Conservation (phyloP, 352 stramenopile species). For the Hyaloperonospora brassicae region DNA sequence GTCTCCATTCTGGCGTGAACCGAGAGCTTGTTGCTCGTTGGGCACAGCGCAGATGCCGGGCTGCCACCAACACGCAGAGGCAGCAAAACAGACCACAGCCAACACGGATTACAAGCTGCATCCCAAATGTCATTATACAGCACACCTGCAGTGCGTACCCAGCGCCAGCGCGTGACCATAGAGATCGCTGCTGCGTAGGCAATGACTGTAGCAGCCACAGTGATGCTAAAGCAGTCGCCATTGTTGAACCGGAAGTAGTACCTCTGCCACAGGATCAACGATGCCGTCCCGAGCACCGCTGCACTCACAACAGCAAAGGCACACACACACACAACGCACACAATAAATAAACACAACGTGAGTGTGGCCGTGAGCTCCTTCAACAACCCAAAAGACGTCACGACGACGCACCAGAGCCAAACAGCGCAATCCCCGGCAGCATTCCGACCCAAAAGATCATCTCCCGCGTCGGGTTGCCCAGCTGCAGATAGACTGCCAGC, state of each 20-base stretch:
- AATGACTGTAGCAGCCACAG: constrained; percentile 55
- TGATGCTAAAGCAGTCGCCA: constrained; percentile 65
- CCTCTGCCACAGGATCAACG: constrained; percentile 51
- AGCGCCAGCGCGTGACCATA: constrained; percentile 72
- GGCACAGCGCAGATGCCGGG: constrained; percentile 66
- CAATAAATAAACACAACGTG: constrained; percentile 1
- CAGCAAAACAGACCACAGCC: constrained; percentile 1
- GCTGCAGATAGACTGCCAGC: constrained; percentile 52
- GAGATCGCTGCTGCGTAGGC: constrained; percentile 58
- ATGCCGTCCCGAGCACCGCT: constrained; percentile 39
- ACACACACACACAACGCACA: neutral
- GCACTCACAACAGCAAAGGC: neutral
- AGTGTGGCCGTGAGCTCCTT: neutral
- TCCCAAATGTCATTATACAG: neutral
- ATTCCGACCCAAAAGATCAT: constrained; percentile 52
- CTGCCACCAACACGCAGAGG: constrained; percentile 20
- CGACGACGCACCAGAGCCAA: constrained; percentile 27
- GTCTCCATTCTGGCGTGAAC: constrained; percentile 17
- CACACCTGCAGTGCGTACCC: constrained; percentile 24
- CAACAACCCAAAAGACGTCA: too few relatives aligned
- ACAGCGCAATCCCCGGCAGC: constrained; percentile 44
- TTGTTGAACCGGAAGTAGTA: constrained; percentile 53
- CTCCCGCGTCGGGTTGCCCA: constrained; percentile 52
- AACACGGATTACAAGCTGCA: constrained; percentile 7
- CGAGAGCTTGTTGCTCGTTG: constrained; percentile 54